phyloP scores from a whole-genome alignment of 306 rosid genomes.

The Alnus rubra region DNA sequence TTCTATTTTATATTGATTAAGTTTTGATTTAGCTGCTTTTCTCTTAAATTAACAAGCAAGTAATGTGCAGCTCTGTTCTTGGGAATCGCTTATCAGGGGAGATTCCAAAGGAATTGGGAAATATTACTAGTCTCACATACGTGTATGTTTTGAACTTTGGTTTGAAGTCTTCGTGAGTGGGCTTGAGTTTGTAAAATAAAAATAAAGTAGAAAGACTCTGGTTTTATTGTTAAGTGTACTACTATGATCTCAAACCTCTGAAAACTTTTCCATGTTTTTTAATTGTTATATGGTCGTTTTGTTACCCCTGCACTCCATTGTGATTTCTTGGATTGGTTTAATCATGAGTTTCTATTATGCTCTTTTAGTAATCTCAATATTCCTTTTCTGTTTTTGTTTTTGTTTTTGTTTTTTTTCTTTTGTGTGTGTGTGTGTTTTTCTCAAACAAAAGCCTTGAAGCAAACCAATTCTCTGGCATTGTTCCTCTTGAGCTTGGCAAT shows the following conservation, averaged over 20 bases:
- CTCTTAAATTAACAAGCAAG: slow-evolving; percentile 31
- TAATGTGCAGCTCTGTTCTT: slow-evolving; percentile 67
- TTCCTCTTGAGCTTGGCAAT: slow-evolving; percentile 72
- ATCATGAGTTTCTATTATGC: slow-evolving; percentile 13
- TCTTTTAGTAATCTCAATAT: slow-evolving; percentile 1
- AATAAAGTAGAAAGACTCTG: not conserved
- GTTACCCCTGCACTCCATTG: not conserved
- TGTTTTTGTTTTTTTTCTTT: too few relatives aligned
- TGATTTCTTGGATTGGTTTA: not conserved
- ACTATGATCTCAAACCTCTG: too few relatives aligned
- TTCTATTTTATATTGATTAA: slow-evolving; percentile 18
- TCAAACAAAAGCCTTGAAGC: slow-evolving; percentile 71
- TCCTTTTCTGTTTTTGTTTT: not conserved
- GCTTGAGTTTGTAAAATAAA: slow-evolving; percentile 5
- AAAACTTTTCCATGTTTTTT: not conserved
- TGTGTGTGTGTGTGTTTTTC: too few relatives aligned
- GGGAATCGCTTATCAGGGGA: slow-evolving; percentile 81
- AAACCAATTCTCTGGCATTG: slow-evolving; percentile 66
- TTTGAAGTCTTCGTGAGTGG: slow-evolving; percentile 21
- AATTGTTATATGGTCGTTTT: not conserved
- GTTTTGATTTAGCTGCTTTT: slow-evolving; percentile 22
- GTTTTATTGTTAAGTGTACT: not conserved
- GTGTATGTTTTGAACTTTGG: slow-evolving; percentile 50
- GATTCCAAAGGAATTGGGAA: slow-evolving; percentile 74
- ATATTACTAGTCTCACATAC: slow-evolving; percentile 53